Evolutionary conservation across 2,329 filamentous ascomycete genomes (phyloP), one percentile per base, ranked within the genome.

Genomic region (Fusarium sp.): DNA sequence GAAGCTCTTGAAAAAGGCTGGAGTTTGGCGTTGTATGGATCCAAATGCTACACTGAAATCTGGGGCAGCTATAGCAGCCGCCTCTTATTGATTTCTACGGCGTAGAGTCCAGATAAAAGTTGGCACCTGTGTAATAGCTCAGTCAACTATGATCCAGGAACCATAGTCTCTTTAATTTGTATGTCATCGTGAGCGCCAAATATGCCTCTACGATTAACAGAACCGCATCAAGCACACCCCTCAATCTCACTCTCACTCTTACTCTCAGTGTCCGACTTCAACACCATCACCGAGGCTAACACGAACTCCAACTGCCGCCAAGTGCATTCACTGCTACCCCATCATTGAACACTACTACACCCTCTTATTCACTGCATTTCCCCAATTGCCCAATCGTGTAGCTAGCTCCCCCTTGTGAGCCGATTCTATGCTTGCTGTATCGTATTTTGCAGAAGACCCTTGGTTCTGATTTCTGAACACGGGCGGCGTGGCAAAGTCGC

Each of bases 261-360:
- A 43, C 17, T 58, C 26, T 44, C 38, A 40, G 10, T 48, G 34
- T 31, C 63, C 46, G 36, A 59, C 57, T 55, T 59, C 66, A 68
- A 64, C 66, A 68, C 62, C 67, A 60, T 52, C 53, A 56, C 49
- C 51, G 20, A 66, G 24, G 11, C 62, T 58, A 69, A 69, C 66
- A 69, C 66, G 67, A 69, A 68, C 65, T 52, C 51, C 56, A 62
- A 69, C 58, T 69, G 53, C 67, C 57, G 58, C 51, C 51, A 67
- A 67, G 62, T 46, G 45, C 42, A 38, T 36, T 68, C 28, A 50
- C 38, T 67, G 45, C 43, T 51, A 66, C 44, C 51, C 52, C 28
- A 51, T 56, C 56, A 56, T 42, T 55, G 46, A 51, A 48, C 39
- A 40, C 50, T 22, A 63, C 50, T 55, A 54, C 65, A 69, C 66